A percentile compares a stretch with the other conserved stretches of the same genome.
Evolutionary conservation across 2,329 filamentous ascomycete species (phyloP).

Genomic region (Clarireedia paspali): DNA sequence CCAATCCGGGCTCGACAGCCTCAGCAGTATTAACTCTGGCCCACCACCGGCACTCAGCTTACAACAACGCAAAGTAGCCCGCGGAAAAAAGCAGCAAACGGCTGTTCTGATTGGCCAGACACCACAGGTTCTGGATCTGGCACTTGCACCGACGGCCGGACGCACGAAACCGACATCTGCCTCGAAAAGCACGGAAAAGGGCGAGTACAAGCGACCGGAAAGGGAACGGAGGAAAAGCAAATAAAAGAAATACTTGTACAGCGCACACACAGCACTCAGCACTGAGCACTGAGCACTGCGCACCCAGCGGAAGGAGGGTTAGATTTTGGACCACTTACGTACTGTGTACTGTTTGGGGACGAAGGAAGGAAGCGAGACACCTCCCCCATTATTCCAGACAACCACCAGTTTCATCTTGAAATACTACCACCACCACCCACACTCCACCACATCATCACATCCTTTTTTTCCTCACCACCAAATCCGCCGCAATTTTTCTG

Average conservation of each 20-base stretch:
- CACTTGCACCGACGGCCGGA: conserved; percentile 7
- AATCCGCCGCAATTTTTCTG: not conserved
- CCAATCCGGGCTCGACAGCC: too few species aligned
- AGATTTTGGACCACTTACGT: not conserved
- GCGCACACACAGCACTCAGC: not conserved
- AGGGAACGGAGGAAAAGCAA: not conserved
- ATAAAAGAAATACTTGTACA: not conserved
- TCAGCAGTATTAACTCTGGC: too few species aligned
- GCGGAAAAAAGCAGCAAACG: conserved; percentile 15
- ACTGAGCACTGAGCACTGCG: not conserved
- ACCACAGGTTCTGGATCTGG: not conserved
- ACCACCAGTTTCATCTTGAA: conserved; percentile 7
- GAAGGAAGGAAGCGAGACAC: conserved; percentile 8
- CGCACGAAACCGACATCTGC: conserved; percentile 15
- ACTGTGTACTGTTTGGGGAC: not conserved
- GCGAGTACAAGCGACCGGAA: conserved; percentile 10
- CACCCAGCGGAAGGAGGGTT: not conserved
- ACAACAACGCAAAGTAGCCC: not conserved
- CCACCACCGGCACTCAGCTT: not conserved
- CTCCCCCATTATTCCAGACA: conserved; percentile 5
- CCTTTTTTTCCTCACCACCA: not conserved
- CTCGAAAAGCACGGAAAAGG: conserved; percentile 1
- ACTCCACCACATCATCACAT: not conserved
- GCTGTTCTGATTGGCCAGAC: conserved; percentile 16
- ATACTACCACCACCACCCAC: not conserved